Evolutionary conservation across 2,329 filamentous ascomycete species (phyloP), one percentile per base, ranked within the genome.

Genomic region (Xylaria digitata): DNA sequence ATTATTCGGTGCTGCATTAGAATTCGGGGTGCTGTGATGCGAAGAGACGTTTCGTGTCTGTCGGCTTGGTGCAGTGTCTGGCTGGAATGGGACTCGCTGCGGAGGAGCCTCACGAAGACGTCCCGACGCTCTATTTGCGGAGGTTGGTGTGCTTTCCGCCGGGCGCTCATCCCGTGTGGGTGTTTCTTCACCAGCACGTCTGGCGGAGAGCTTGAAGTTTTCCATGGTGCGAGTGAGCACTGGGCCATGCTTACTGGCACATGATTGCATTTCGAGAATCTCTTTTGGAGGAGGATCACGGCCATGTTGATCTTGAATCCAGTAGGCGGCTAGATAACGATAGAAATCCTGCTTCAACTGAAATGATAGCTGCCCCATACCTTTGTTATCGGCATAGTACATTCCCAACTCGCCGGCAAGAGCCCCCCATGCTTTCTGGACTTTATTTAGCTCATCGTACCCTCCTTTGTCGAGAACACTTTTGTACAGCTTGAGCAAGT

Each of bases 281-380:
- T 96, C 92, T 73, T 92, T 93, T 6, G 93, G 93, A 17, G 94
- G 94, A 0, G 94, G 94, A 69, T 94, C 92, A 78, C 91, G 89
- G 61, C 89, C 87, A 80, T 94, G 91, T 48, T 94, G 81, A 11
- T 89, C 90, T 53, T 87, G 88, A 75, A 97, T 96, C 80, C 97
- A 94, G 79, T 92, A 97, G 1, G 94, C 93, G 13, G 91, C 91
- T 50, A 97, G 86, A 74, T 95, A 93, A 79, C 93, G 94, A 83
- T 96, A 96, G 82, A 96, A 97, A 69, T 92, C 89, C 63, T 92
- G 91, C 81, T 97, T 97, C 63, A 97, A 83, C 66, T 91, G 87
- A 80, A 96, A 97, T 15, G 93, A 93, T 66, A 93, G 89, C n/a
- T 93, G 92, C 6, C 93, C 86, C 69, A 87, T 67, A 6, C 74